Base-by-base conservation (phyloP, 129 eudicot species). In the Gnaphalium uliginosum region DNA sequence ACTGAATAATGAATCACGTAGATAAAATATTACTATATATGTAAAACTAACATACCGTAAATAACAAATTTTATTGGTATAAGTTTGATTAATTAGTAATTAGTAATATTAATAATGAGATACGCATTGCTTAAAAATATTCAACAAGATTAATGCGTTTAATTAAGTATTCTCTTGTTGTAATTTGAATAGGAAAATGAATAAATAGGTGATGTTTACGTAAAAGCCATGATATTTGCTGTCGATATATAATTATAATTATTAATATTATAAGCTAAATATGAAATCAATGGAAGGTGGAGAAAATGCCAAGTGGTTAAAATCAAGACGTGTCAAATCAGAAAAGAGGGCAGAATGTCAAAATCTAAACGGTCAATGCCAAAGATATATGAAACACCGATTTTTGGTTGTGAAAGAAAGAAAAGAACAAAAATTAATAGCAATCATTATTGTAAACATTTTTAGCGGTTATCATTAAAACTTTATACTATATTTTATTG, bases 361-460 rank as follows among this genome's bases (percentile, higher is more conserved):
- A 75, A 48, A 51, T 76, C 73, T 65, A 65, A 32, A 4, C 3
- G 56, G 79, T 76, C 66, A 65, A 76, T 76, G 66, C 73, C 66
- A 65, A n/a, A 30, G 66, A 51, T 51, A 5, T 76, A 53, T 35
- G 29, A 76, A 76, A 66, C 74, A 74, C 80, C 74, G 68, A 76
- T 33, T 76, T 53, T 66, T 66, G 74, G 74, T 35, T 24, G 59
- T 54, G 80, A 76, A 76, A 66, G 66, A 41, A 13, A 43, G 51
- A 43, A 43, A 43, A 11, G 0, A 43, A 2, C 51, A 43, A 11
- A 43, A 43, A 0, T 10, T 0, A 43, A 13, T 13, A 11, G 3
- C 4, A 2, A 43, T 43, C 51, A 37, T 2, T 8, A 32, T 32
- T 8, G 39, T 6, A 33, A 33, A 6, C n/a, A 5, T 32, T 32